These are phyloP conservation scores for Manihot esculenta DNA, from an alignment of 441 rosid genomes.

Conservation along the genomic window DNA sequence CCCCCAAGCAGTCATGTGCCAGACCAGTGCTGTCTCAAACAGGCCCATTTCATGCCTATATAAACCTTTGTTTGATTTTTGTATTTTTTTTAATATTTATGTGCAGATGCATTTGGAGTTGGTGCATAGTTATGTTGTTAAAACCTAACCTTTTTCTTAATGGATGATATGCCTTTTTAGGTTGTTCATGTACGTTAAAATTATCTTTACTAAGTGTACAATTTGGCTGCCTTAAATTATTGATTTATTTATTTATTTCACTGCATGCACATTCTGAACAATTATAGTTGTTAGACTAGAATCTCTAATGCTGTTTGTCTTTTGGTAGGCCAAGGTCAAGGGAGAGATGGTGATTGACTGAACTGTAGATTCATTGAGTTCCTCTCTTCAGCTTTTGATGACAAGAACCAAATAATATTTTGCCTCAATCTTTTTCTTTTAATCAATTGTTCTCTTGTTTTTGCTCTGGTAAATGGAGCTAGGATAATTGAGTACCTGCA, in stretches of 20 bases:
- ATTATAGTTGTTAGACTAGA: background rate
- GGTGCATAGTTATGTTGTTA: background rate
- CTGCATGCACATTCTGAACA: background rate
- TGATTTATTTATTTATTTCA: too few species aligned
- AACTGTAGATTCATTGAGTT: conserved; percentile 27
- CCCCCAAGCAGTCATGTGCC: too few species aligned
- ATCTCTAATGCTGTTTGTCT: background rate
- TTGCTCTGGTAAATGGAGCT: conserved; percentile 43
- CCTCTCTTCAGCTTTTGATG: conserved; percentile 33
- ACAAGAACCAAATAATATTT: conserved; percentile 44
- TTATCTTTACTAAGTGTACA: background rate
- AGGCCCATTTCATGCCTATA: too few species aligned
- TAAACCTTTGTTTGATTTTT: too few species aligned
- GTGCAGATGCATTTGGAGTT: background rate
- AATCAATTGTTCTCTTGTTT: conserved; percentile 27
- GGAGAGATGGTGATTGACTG: conserved; percentile 59
- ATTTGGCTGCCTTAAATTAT: background rate
- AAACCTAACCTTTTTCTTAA: background rate
- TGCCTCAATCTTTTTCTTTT: conserved; percentile 20
- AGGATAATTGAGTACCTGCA: conserved; percentile 39
- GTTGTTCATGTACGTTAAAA: too few species aligned
- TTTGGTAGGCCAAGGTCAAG: conserved; percentile 54
- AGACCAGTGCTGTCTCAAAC: too few species aligned
- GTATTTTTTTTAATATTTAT: background rate
- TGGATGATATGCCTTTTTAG: background rate